Evolutionary conservation across 2,329 filamentous ascomycete genomes (phyloP).

Genomic region (Penicillium brevicompactum): DNA sequence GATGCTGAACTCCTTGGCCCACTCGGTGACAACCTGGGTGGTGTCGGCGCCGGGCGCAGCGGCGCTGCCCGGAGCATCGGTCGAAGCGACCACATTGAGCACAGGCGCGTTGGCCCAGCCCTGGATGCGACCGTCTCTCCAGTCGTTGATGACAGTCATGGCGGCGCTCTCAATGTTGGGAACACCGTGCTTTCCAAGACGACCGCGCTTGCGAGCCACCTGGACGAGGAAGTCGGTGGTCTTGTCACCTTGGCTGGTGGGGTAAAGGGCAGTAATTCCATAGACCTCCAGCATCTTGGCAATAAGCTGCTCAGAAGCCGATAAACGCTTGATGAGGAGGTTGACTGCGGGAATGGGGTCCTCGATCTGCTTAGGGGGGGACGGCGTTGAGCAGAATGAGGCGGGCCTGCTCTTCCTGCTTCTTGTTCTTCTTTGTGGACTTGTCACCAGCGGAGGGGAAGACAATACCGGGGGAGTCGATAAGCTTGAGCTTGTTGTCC

Average conservation of each 20-base stretch:
- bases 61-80: slow-evolving; percentile 34
- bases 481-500: slow-evolving; percentile 88
- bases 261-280: slow-evolving; percentile 76
- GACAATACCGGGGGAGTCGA: slow-evolving; percentile 93
- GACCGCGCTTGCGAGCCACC: slow-evolving; percentile 88
- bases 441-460: slow-evolving; percentile 67
- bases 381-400: slow-evolving; percentile 88
- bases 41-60: slow-evolving; percentile 59
- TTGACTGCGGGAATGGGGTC: slow-evolving; percentile 87
- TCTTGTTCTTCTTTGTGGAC: slow-evolving; percentile 59
- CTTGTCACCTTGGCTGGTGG: slow-evolving; percentile 66
- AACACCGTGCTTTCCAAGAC: slow-evolving; percentile 83
- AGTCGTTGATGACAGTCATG: slow-evolving; percentile 93
- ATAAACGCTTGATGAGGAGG: slow-evolving; percentile 79
- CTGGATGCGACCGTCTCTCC: slow-evolving; percentile 92
- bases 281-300: slow-evolving; percentile 82
- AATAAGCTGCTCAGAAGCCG: slow-evolving; percentile 71
- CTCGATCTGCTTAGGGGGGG: slow-evolving; percentile 86
- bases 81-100: slow-evolving; percentile 48
- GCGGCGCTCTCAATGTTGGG: slow-evolving; percentile 87
- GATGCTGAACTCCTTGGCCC: slow-evolving; percentile 93
- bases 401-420: slow-evolving; percentile 75
- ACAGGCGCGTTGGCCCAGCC: slow-evolving; percentile 83
- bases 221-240: slow-evolving; percentile 93
- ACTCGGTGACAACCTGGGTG: slow-evolving; percentile 86